Conservation (phyloP, 2,329 filamentous ascomycete species). For the Botrytis sinoallii region DNA sequence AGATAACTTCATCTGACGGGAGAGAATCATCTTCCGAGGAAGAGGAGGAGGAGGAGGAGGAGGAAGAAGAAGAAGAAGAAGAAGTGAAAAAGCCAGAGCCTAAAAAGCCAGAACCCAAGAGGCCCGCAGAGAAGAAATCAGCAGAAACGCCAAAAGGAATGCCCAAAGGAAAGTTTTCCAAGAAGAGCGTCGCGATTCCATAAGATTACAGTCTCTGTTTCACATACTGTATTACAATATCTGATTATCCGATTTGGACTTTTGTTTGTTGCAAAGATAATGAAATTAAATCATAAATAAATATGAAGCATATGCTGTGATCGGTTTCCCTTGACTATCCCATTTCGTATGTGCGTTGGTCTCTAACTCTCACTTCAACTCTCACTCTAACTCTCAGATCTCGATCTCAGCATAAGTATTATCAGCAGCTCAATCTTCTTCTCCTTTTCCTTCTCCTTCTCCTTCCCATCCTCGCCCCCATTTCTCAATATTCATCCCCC, state of each 20-base stretch:
- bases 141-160: neutral
- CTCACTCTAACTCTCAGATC: too few species aligned
- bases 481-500: too few species aligned
- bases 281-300: neutral
- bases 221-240: neutral
- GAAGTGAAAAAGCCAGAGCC: conserved; percentile 1
- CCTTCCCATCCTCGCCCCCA: neutral
- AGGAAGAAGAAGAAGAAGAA: neutral
- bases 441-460: neutral
- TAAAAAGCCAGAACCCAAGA: conserved; percentile 1
- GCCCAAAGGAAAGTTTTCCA: neutral
- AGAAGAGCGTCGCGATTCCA: conserved; percentile 13
- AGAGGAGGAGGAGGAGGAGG: neutral
- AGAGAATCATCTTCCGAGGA: neutral
- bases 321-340: neutral
- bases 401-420: neutral
- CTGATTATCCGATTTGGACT: neutral
- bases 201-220: neutral
- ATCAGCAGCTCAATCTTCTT: neutral
- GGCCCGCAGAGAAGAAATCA: neutral
- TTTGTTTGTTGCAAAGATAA: neutral
- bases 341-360: neutral
- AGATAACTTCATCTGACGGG: conserved; percentile 14
- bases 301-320: neutral
- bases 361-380: neutral